Evolutionary conservation across 257 asterid genomes (phyloP), one percentile per base, ranked within the genome.

Genomic region (Knoxia roxburghii): DNA sequence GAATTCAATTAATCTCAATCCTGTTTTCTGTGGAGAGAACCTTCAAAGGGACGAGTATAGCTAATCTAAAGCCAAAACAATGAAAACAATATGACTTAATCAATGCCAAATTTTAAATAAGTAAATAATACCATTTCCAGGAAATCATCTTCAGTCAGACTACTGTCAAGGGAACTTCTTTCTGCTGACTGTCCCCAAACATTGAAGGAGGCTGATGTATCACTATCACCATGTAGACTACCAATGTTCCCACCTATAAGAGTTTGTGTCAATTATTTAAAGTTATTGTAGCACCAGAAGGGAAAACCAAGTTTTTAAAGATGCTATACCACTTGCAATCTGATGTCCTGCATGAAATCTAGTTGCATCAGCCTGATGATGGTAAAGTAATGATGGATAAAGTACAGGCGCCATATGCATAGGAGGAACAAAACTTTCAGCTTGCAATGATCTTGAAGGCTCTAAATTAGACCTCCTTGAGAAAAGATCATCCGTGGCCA

Each of bases 81-180:
- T 5, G 10, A 21, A 32, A 58, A 35, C 21, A 35, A 20, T 13
- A 23, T 49, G 9, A 2, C 21, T 32, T 30, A 29, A 49, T 50
- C 33, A 65, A 4, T 12, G 48, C 39, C 58, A 27, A 9, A 48
- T 17, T 70, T 58, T 9, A 56, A 69, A 60, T 51, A 61, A 77
- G 72, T 76, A 54, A 73, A 74, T 79, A 69, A 55, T 79, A 89
- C 96, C 98, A 89, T 93, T 69, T 88, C 89, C 69, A 93, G 87
- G 69, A 93, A 79, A 82, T 89, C 97, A 72, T 93, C 94, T 68
- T 93, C 97, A 46, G 97, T 89, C 72, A 92, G 68, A 69, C 80
- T 78, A 80, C 91, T 82, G 54, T 66, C 68, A 61, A 79, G 56
- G 12, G 81, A 76, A 68, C 77, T 79, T 74, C 86, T 72, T 37